These are phyloP conservation scores for Ogataea dorogensis DNA, from an alignment of 805 yeast species.

Conservation along the genomic window DNA sequence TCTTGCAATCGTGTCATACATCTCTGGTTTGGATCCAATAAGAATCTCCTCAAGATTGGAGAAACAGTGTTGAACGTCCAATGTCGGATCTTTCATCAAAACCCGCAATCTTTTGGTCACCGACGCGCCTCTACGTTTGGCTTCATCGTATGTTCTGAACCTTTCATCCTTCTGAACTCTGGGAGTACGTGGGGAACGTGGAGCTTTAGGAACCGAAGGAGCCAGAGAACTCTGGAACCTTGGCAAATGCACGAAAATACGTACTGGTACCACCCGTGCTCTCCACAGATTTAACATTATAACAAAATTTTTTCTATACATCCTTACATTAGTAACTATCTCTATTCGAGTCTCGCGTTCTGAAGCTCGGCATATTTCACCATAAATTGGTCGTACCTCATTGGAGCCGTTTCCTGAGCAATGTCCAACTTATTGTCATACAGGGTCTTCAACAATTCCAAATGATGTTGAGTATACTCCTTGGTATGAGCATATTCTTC, in stretches of 20 bases:
- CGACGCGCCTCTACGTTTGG: background rate
- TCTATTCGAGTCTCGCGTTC: slow-evolving; percentile 22
- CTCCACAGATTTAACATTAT: slow-evolving; percentile 1
- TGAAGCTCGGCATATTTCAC: slow-evolving; percentile 21
- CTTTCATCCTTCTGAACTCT: too few relatives aligned
- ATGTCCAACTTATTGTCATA: slow-evolving; percentile 13
- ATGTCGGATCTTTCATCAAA: slow-evolving; percentile 3
- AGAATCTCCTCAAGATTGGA: slow-evolving; percentile 2
- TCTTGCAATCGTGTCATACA: background rate
- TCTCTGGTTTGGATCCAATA: background rate
- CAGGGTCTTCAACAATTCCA: slow-evolving; percentile 15
- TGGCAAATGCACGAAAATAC: too few relatives aligned
- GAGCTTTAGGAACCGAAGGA: background rate
- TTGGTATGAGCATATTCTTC: slow-evolving; percentile 33
- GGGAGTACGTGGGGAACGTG: too few relatives aligned
- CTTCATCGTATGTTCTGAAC: slow-evolving; percentile 1
- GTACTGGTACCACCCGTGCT: background rate
- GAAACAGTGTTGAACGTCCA: slow-evolving; percentile 1
- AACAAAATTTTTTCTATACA: slow-evolving; percentile 1
- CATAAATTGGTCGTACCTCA: slow-evolving; percentile 30
- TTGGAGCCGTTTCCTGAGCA: slow-evolving; percentile 26
- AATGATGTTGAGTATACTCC: slow-evolving; percentile 28
- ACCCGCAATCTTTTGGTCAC: background rate
- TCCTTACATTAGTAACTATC: slow-evolving; percentile 1
- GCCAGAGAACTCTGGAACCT: slow-evolving; percentile 7